These are phyloP conservation scores for Aspergillus versicolor DNA, from an alignment of 2,329 filamentous ascomycete genomes.

Conservation along the genomic window DNA sequence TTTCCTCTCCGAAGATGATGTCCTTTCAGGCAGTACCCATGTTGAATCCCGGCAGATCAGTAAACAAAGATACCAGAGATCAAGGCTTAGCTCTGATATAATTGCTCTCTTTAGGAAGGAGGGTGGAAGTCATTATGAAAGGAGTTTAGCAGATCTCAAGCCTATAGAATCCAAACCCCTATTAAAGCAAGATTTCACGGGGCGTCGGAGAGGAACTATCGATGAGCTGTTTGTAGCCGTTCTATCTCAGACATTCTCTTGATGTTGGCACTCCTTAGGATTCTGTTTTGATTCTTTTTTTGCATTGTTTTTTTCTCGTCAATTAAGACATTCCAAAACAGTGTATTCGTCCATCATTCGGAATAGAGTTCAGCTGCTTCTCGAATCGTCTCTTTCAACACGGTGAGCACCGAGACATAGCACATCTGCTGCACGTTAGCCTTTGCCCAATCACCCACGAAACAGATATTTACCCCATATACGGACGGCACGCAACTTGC, in stretches of 20 bases:
- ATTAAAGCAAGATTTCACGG: conserved; percentile 11
- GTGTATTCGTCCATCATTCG: not conserved
- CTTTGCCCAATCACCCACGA: not conserved
- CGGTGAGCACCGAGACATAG: conserved; percentile 14
- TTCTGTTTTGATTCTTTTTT: not conserved
- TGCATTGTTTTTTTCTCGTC: not conserved
- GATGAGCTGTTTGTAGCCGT: not conserved
- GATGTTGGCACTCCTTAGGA: not conserved
- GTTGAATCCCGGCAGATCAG: conserved; percentile 6
- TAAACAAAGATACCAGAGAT: conserved; percentile 4
- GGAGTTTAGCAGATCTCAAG: conserved; percentile 6
- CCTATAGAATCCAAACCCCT: conserved; percentile 1
- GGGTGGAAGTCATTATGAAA: conserved; percentile 12
- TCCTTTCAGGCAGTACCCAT: conserved; percentile 13
- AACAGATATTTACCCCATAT: not conserved
- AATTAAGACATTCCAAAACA: conserved; percentile 8
- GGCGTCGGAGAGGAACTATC: not conserved
- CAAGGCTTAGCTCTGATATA: conserved; percentile 12
- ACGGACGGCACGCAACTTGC: not conserved
- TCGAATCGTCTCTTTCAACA: conserved; percentile 10
- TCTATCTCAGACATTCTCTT: not conserved
- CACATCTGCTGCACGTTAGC: not conserved
- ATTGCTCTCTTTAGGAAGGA: conserved; percentile 5
- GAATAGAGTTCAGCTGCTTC: conserved; percentile 5
- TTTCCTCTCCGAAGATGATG: conserved; percentile 1